phyloP scores from a whole-genome alignment of 176 grass and related monocot genomes.

The Urochloa ruziziensis region DNA sequence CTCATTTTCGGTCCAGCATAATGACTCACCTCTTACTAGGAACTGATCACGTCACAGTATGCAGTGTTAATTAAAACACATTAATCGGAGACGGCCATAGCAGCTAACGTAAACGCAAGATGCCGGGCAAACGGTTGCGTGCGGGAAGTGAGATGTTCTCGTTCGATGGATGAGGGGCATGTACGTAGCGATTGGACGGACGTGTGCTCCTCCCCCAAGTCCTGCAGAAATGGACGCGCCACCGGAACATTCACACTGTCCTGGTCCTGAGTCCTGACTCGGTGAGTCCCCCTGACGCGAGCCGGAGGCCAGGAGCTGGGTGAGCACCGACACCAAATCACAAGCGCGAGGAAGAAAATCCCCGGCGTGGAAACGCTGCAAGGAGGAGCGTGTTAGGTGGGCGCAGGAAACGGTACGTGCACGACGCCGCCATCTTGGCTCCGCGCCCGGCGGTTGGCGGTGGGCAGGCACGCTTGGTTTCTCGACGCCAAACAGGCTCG shows the following conservation, averaged over 20 bases:
- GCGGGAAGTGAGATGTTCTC: neutral
- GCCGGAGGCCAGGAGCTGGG: neutral
- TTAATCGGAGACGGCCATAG: neutral
- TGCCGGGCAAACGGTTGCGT: neutral
- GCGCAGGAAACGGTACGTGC: neutral
- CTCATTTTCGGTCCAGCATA: too few relatives aligned
- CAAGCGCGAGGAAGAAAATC: neutral
- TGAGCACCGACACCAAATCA: slow-evolving; percentile 5
- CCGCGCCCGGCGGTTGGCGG: too few relatives aligned
- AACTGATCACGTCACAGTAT: neutral
- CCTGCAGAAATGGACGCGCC: neutral
- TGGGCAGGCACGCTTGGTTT: too few relatives aligned
- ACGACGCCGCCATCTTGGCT: slow-evolving; percentile 5
- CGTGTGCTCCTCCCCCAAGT: neutral
- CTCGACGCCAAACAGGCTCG: neutral
- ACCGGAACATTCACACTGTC: neutral
- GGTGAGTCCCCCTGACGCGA: neutral
- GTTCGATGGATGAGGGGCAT: neutral
- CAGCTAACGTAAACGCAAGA: neutral
- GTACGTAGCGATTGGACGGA: neutral
- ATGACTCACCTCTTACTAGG: too few relatives aligned
- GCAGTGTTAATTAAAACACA: neutral
- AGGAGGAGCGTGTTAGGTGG: neutral
- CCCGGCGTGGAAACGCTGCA: neutral
- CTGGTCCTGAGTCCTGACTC: neutral